phyloP scores from a whole-genome alignment of 225 moss, liverwort and hornwort species.

The Pseudisothecium myosuroides region DNA sequence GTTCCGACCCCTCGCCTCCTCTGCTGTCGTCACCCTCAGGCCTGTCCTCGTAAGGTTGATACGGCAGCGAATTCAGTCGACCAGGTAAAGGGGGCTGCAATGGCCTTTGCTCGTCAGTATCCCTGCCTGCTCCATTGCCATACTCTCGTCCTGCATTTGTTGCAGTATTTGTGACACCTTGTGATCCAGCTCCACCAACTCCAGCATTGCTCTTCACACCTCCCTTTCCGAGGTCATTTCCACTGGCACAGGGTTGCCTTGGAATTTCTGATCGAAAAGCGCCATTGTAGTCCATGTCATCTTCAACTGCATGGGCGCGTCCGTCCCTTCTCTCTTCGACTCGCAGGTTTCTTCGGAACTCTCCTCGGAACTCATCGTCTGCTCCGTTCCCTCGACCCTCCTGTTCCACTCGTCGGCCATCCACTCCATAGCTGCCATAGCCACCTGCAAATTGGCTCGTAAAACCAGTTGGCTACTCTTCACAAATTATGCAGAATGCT shows the following conservation, averaged over 20 bases:
- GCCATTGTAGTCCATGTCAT: constrained; percentile 1
- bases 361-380: constrained; percentile 10
- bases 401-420: constrained; percentile 1
- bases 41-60: constrained; percentile 16
- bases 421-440: constrained; percentile 8
- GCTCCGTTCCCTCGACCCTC: constrained; percentile 23
- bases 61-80: constrained; percentile 1
- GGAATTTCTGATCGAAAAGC: constrained; percentile 9
- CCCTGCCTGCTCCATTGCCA: constrained; percentile 11
- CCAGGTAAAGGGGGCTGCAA: constrained; percentile 16
- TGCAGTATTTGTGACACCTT: not conserved
- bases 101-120: constrained; percentile 22
- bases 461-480: not conserved
- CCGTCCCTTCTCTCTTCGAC: constrained; percentile 6
- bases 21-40: constrained; percentile 34
- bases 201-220: not conserved
- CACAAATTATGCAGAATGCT: not conserved
- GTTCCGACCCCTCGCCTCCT: constrained; percentile 4
- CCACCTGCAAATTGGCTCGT: not conserved
- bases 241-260: constrained; percentile 4
- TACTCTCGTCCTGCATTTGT: not conserved
- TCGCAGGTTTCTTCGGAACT: constrained; percentile 14
- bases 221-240: constrained; percentile 24
- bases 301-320: constrained; percentile 9
- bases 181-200: not conserved